Evolutionary conservation across 805 yeast species (phyloP).

Genomic region (Candida quercuum): DNA sequence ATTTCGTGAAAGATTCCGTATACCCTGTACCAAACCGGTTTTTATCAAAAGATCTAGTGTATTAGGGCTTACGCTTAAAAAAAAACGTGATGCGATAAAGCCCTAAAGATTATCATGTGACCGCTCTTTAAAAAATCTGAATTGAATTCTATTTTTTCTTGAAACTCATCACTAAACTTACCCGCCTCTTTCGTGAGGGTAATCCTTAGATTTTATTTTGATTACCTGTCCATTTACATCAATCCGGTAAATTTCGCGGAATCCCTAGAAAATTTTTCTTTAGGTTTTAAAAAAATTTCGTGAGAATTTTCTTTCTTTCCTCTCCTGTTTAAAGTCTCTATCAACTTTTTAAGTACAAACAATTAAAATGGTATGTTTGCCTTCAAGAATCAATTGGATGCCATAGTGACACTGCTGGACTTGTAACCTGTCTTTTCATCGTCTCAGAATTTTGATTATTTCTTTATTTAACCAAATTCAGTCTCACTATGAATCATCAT

Average conservation of each 20-base stretch:
- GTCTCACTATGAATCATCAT: background rate
- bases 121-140: no score
- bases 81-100: background rate
- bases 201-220: background rate
- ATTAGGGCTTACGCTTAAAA: background rate
- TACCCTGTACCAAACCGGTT: background rate
- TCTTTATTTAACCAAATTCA: no score
- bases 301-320: background rate
- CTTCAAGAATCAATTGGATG: background rate
- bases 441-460: no score
- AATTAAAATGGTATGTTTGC: slow-evolving; percentile 3
- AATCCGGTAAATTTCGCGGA: background rate
- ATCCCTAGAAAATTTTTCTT: background rate
- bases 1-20: background rate
- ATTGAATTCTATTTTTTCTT: no score
- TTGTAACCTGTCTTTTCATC: no score
- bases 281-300: background rate
- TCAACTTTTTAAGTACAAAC: background rate
- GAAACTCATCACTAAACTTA: no score
- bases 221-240: background rate
- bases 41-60: no score
- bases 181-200: background rate
- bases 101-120: background rate
- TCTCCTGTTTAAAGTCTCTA: background rate
- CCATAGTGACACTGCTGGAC: background rate